phyloP scores from a whole-genome alignment of 306 rosid genomes.

The Cicer yamashitae region DNA sequence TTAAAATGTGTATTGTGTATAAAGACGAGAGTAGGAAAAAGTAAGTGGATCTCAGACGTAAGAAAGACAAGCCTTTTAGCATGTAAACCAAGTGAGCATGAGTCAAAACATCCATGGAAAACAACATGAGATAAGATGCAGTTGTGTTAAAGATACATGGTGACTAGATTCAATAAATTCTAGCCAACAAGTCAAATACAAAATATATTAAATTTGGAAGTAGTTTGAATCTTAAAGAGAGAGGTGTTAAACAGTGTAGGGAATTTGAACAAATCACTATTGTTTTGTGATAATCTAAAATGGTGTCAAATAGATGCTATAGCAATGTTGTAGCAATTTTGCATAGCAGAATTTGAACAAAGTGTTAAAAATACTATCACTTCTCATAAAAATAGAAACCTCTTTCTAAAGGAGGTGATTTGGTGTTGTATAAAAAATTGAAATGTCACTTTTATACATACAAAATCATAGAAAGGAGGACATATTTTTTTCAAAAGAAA shows the following conservation, averaged over 20 bases:
- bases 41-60: constrained; percentile 43
- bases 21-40: constrained; percentile 37
- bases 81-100: constrained; percentile 2
- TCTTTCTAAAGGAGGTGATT: background rate
- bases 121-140: constrained; percentile 35
- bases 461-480: too few species aligned
- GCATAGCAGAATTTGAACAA: too few species aligned
- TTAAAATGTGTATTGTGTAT: constrained; percentile 35
- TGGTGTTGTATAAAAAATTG: too few species aligned
- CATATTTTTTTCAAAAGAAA: too few species aligned
- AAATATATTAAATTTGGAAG: constrained; percentile 30
- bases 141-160: constrained; percentile 9
- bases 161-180: constrained; percentile 47
- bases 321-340: too few species aligned
- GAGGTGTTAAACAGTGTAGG: too few species aligned
- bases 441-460: too few species aligned
- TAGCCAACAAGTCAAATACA: constrained; percentile 33
- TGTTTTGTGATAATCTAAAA: too few species aligned
- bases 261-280: too few species aligned
- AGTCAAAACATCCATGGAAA: constrained; percentile 44
- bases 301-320: too few species aligned
- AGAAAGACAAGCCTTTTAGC: constrained; percentile 30
- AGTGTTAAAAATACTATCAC: background rate
- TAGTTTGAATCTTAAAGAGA: constrained; percentile 29
- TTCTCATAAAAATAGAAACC: background rate